A percentile compares a stretch with the other conserved stretches of the same genome.
Conservation (phyloP, 768 basidiomycete genomes). For the Crassisporium funariophilum region DNA sequence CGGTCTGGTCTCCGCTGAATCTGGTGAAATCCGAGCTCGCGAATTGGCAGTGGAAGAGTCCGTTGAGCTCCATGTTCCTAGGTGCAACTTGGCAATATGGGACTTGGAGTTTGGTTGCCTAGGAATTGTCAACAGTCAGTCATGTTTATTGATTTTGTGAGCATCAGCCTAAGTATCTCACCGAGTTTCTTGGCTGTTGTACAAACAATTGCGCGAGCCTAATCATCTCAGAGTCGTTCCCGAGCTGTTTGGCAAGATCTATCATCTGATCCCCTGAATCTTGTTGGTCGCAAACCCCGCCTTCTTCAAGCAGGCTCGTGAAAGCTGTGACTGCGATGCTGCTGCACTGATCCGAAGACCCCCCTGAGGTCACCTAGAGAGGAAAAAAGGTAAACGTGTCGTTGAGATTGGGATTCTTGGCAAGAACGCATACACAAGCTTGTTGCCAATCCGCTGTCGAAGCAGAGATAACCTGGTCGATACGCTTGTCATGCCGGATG, state of each 20-base stretch:
- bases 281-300: slow-evolving; percentile 47
- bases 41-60: slow-evolving; percentile 52
- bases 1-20: slow-evolving; percentile 44
- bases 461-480: slow-evolving; percentile 46
- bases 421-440: slow-evolving; percentile 46
- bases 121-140: neutral
- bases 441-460: slow-evolving; percentile 47
- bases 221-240: slow-evolving; percentile 46
- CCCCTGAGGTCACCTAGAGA: slow-evolving; percentile 43
- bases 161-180: no score
- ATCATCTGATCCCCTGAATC: slow-evolving; percentile 52
- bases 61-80: slow-evolving; percentile 45
- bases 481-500: slow-evolving; percentile 38
- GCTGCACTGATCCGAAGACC: slow-evolving; percentile 45
- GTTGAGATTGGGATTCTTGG: no score
- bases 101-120: slow-evolving; percentile 42
- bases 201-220: slow-evolving; percentile 44
- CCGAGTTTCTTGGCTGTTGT: slow-evolving; percentile 50
- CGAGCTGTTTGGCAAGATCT: slow-evolving; percentile 40
- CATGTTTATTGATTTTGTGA: no score
- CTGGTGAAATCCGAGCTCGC: slow-evolving; percentile 37
- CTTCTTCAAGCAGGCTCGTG: slow-evolving; percentile 47
- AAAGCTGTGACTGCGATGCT: slow-evolving; percentile 46
- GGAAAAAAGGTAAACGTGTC: neutral
- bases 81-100: slow-evolving; percentile 50